Percentiles rank a stretch among this genome's conserved stretches.
These are phyloP conservation scores for Mycosphaerelloides madeirae DNA, from an alignment of 2,329 filamentous ascomycete genomes.

Conservation along the genomic window DNA sequence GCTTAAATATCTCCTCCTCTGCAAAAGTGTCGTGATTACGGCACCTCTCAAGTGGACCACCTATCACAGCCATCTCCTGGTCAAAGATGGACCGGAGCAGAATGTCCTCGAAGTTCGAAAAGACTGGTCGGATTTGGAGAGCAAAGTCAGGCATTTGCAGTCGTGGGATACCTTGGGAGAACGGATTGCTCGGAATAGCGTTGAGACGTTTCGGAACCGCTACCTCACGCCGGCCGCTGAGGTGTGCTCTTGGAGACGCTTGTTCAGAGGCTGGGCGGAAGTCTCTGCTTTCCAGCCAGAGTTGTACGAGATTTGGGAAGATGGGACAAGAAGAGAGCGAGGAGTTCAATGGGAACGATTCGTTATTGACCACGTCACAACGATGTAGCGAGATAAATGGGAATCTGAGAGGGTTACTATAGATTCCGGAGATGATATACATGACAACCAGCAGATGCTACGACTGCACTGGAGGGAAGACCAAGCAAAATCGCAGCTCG, in stretches of 20 bases:
- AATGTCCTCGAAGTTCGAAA: constrained; percentile 29
- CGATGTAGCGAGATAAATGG: no score
- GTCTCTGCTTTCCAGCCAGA: constrained; percentile 13
- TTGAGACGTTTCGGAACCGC: constrained; percentile 47
- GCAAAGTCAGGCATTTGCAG: constrained; percentile 36
- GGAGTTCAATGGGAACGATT: background rate
- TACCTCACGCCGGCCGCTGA: constrained; percentile 39
- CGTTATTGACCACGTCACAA: background rate
- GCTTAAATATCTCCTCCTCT: background rate
- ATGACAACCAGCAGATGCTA: no score
- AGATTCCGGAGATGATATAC: no score
- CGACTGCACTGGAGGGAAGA: no score
- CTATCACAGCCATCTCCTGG: constrained; percentile 17
- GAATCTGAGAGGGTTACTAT: no score
- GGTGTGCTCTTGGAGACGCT: constrained; percentile 15
- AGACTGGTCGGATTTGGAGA: constrained; percentile 39
- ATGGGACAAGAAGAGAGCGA: background rate
- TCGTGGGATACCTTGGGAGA: constrained; percentile 35
- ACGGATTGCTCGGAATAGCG: constrained; percentile 48
- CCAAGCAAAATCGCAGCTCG: no score
- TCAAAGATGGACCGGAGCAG: constrained; percentile 16
- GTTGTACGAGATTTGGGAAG: background rate
- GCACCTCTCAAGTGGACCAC: constrained; percentile 10
- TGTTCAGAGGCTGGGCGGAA: constrained; percentile 19
- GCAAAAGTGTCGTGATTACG: background rate